Evolutionary conservation across 495 filamentous ascomycete species (phyloP), one percentile per base, ranked within the genome.

Genomic region (Aspergillus mulundensis): DNA sequence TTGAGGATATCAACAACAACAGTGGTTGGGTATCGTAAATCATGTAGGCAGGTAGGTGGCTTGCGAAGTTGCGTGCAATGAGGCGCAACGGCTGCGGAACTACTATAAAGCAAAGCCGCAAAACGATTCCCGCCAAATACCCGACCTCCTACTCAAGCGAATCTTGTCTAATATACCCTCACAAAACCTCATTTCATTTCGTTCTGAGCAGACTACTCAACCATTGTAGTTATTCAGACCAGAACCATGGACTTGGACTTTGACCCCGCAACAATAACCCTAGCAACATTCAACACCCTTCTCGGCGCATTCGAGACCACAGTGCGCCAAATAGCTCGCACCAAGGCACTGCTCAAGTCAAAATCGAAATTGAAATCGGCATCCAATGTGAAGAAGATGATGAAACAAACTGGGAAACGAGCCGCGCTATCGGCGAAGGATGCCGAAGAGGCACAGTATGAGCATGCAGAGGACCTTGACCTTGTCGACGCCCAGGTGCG

Each of bases 271-370:
- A 48, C 56, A 7, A 77, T 77, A 46, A 67, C 66, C 11, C 62
- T 53, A 0, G 7, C 49, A n/a, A 71, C 66, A 40, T 77, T 76
- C 59, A 51, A 24, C 24, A 42, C 39, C 18, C 63, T 77, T 0
- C 61, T 77, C 12, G 28, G 50, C 14, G 60, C 47, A 52, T 77
- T 76, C 57, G 62, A 66, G 0, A 54, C 49, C 2, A 76, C 74
- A 0, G 60, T 70, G 5, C 48, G 62, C 39, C 58, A 62, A 40
- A 61, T 66, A 14, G 54, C 66, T 19, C 67, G 61, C 11, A 54
- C 49, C 48, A 73, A 69, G 64, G 44, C 40, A 1, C 53, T 40
- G 8, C 36, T 36, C 6, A 51, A 10, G 11, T 36, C 12, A 15
- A 36, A 15, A 14, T 14, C 32, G 12, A 36, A 11, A 14, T 36